phyloP scores from a whole-genome alignment of 176 grass and related monocot species.

The Musa schizocarpa region DNA sequence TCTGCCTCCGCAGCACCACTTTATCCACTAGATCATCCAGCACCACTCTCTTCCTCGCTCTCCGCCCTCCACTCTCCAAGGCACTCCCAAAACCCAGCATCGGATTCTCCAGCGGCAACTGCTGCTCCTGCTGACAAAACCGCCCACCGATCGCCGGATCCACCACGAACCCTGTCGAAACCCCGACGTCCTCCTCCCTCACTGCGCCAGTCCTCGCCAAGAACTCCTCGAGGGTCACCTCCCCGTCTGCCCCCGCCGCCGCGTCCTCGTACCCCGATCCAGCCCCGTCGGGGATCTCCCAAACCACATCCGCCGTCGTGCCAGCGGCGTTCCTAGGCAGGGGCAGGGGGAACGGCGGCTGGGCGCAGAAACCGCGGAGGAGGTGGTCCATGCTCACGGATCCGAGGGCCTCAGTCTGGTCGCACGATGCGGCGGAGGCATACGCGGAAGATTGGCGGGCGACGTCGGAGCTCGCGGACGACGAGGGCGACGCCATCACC shows the following conservation, averaged over 20 bases:
- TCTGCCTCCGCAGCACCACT: not conserved
- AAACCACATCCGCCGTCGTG: not conserved
- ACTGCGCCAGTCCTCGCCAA: conserved; percentile 1
- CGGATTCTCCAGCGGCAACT: not conserved
- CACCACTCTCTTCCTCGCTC: not conserved
- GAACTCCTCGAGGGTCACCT: conserved; percentile 18
- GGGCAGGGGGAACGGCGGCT: not conserved
- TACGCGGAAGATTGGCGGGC: not conserved
- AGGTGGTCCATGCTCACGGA: not conserved
- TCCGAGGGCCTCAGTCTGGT: not conserved
- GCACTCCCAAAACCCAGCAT: not conserved
- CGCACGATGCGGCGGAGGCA: not conserved
- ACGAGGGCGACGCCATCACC: conserved; percentile 1
- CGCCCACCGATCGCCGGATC: not conserved
- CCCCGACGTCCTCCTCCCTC: not conserved
- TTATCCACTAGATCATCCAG: not conserved
- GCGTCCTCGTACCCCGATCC: not conserved
- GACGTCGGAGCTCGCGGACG: not conserved
- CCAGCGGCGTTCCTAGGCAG: not conserved
- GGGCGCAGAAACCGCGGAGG: not conserved
- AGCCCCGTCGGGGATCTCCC: conserved; percentile 1
- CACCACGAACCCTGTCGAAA: not conserved
- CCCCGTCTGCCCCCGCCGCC: not conserved
- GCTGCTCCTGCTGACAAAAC: not conserved
- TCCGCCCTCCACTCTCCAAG: not conserved